Base-by-base conservation (phyloP, 1,284 basidiomycete species). In the Cryptococcus sp. region DNA sequence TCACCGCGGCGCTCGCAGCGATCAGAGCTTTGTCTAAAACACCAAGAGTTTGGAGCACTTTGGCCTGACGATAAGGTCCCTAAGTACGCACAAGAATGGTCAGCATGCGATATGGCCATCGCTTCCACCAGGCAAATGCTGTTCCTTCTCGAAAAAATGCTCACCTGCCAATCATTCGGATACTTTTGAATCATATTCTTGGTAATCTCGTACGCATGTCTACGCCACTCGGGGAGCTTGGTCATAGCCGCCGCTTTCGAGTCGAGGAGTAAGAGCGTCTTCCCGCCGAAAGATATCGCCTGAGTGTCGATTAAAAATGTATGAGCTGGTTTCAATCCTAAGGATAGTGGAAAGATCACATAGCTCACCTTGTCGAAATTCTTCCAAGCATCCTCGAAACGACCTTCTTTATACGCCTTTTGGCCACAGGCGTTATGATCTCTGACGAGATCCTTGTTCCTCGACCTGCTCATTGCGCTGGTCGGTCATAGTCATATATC, bases 51-150 rank as follows among this genome's bases (percentile, higher is more conserved):
- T 54, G 38, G 4, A 69, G 57, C 11, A 71, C 50, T 5, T 54
- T 59, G 0, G 67, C 71, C 52, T 64, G 57, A 6, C 71, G 64
- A 51, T 65, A 68, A 55, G 65, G 70, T 17, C 70, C 64, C 73
- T 75, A 50, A 2, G n/a, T 13, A 38, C 40, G 50, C 22, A 16
- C 29, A 40, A 19, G 19, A 25, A 19, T n/a, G 10, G 23, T 16
- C 34, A 13, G 23, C 13, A 39, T 45, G 29, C 3, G 34, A 40
- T 26, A 13, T 25, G 13, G 16, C n/a, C 10, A 40, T 23, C 15
- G 17, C 20, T 22, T 20, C 19, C 3, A 43, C 19, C 10, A 48
- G 13, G 29, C n/a, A 4, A 10, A 19, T 8, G 29, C 29, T 34
- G 29, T 34, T 5, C 29, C 29, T 7, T 7, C 29, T 34, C 8